Base-by-base conservation (phyloP, 805 yeast species). In the Kluyveromyces lactis region DNA sequence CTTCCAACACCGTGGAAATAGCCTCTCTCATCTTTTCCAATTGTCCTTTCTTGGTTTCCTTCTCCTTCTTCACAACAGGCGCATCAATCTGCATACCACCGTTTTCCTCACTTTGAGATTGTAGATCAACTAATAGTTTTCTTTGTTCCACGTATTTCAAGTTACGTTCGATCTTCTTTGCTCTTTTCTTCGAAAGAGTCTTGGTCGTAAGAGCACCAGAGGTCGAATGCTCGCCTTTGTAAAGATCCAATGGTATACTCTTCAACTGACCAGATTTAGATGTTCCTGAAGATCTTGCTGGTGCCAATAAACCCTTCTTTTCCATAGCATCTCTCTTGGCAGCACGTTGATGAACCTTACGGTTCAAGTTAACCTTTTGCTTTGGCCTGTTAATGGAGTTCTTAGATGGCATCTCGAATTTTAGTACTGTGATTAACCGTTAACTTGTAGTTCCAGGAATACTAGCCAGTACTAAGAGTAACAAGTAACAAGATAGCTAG, bases 381-480 rank as follows among this genome's bases (percentile, higher is more conserved):
- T 79, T 81, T 35, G 92, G 95, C 62, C 79, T 84, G 62, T 86
- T 87, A 48, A 86, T 70, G 32, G 86, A 75, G 68, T 84, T 86
- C 63, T 73, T 81, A 13, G 87, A 79, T 26, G 95, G 92, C 95
- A 85, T 85, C 16, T 32, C 47, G 33, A 23, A 15, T 15, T 19
- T n/a, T 4, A 7, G 30, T 27, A 27, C 12, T n/a, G n/a, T n/a
- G n/a, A n/a, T n/a, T n/a, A n/a, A n/a, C n/a, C n/a, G n/a, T n/a
- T n/a, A n/a, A n/a, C n/a, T n/a, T n/a, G n/a, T n/a, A n/a, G n/a
- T n/a, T n/a, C n/a, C n/a, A n/a, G n/a, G n/a, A n/a, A n/a, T n/a
- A n/a, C n/a, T n/a, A n/a, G n/a, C n/a, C n/a, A n/a, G n/a, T n/a
- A n/a, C n/a, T n/a, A n/a, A n/a, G n/a, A n/a, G n/a, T n/a, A n/a